These are phyloP conservation scores for Beauveria bassiana DNA, from an alignment of 2,329 filamentous ascomycete species.

Conservation along the genomic window DNA sequence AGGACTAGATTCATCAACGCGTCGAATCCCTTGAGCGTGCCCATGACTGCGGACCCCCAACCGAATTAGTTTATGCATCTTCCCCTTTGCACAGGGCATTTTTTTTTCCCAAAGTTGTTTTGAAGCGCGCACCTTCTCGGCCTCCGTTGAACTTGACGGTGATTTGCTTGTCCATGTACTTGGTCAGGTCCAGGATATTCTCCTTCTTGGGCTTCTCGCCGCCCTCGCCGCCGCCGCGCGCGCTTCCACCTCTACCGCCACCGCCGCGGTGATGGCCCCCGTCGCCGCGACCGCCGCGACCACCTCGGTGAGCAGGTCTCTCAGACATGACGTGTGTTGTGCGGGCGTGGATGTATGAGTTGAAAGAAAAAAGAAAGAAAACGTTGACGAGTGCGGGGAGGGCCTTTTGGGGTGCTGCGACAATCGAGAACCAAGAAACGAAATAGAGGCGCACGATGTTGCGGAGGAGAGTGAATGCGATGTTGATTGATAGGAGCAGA, in stretches of 20 bases:
- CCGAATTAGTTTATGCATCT: too few species aligned
- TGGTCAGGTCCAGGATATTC: slow-evolving; percentile 89
- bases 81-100: too few species aligned
- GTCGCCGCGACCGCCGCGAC: slow-evolving; percentile 33
- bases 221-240: slow-evolving; percentile 32
- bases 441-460: not conserved
- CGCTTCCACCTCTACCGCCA: too few species aligned
- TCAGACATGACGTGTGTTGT: slow-evolving; percentile 38
- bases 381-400: not conserved
- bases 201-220: slow-evolving; percentile 90
- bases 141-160: slow-evolving; percentile 96
- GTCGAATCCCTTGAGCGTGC: slow-evolving; percentile 89
- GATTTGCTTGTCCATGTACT: slow-evolving; percentile 96
- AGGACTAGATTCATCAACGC: slow-evolving; percentile 97
- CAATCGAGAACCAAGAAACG: not conserved
- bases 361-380: not conserved
- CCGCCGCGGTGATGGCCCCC: slow-evolving; percentile 28
- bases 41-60: slow-evolving; percentile 57
- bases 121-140: slow-evolving; percentile 57
- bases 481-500: not conserved
- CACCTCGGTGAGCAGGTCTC: slow-evolving; percentile 40
- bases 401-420: not conserved
- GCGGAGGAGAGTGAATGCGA: not conserved
- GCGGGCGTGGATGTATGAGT: not conserved
- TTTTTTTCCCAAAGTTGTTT: too few species aligned